Evolutionary conservation across 2,329 filamentous ascomycete genomes (phyloP).

Genomic region (Alternaria hordeiaustralica): DNA sequence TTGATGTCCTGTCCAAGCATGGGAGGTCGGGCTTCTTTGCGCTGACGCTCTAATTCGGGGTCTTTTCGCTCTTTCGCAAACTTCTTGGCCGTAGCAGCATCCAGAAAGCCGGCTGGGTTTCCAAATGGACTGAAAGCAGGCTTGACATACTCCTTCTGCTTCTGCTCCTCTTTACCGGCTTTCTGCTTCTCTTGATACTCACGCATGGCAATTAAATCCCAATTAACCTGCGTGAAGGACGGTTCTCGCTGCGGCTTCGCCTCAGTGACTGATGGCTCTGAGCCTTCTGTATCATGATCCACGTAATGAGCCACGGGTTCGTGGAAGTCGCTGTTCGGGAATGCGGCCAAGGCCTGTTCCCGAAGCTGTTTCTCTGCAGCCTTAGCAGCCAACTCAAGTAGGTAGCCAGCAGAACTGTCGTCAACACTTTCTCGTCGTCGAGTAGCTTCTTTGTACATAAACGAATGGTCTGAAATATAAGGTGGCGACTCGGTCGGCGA

Average conservation of each 20-base stretch:
- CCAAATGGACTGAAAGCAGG: slow-evolving; percentile 46
- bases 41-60: slow-evolving; percentile 59
- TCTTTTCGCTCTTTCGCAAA: slow-evolving; percentile 44
- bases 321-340: slow-evolving; percentile 73
- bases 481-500: slow-evolving; percentile 57
- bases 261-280: slow-evolving; percentile 27
- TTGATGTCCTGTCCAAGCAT: slow-evolving; percentile 85
- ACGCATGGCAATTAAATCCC: slow-evolving; percentile 83
- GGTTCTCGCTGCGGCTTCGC: slow-evolving; percentile 60
- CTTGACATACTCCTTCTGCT: slow-evolving; percentile 24
- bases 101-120: slow-evolving; percentile 42
- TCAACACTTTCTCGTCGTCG: slow-evolving; percentile 72
- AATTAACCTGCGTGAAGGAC: slow-evolving; percentile 69
- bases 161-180: slow-evolving; percentile 31
- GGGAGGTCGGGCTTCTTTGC: slow-evolving; percentile 71
- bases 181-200: slow-evolving; percentile 72
- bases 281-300: slow-evolving; percentile 62
- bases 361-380: slow-evolving; percentile 81
- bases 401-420: slow-evolving; percentile 75
- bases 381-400: slow-evolving; percentile 79
- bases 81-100: slow-evolving; percentile 34
- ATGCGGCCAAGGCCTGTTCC: slow-evolving; percentile 77
- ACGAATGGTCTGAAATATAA: slow-evolving; percentile 56
- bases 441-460: slow-evolving; percentile 59
- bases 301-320: slow-evolving; percentile 76